Evolutionary conservation across 2,329 filamentous ascomycete genomes (phyloP).

Genomic region (Fusarium sp.): DNA sequence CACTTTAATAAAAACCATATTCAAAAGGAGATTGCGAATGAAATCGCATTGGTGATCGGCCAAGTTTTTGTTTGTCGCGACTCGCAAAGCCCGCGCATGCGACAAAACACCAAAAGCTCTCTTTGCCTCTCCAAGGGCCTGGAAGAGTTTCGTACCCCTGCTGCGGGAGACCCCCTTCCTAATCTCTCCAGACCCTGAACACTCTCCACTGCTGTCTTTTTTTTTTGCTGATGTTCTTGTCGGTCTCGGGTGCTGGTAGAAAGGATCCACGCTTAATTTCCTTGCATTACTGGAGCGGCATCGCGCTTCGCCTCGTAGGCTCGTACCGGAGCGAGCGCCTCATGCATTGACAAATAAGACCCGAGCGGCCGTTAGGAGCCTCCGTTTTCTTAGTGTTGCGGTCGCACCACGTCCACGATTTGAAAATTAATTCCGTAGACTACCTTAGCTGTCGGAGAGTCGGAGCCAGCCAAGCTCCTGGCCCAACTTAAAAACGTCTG

Average conservation of each 20-base stretch:
- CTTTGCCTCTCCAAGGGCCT: conserved; percentile 10
- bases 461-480: conserved; percentile 23
- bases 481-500: conserved; percentile 9
- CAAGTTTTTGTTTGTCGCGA: conserved; percentile 16
- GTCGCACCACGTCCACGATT: neutral
- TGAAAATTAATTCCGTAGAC: conserved; percentile 2
- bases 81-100: conserved; percentile 9
- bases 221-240: conserved; percentile 21
- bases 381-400: conserved; percentile 8
- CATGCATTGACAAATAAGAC: conserved; percentile 25
- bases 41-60: conserved; percentile 26
- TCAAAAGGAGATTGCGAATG: conserved; percentile 24
- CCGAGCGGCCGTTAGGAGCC: conserved; percentile 29
- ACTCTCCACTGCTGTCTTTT: conserved; percentile 18
- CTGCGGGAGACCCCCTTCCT: conserved; percentile 37
- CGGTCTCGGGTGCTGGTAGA: conserved; percentile 17
- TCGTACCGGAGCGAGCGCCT: conserved; percentile 22
- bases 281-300: conserved; percentile 26
- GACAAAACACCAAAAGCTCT: neutral
- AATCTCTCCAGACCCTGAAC: conserved; percentile 44
- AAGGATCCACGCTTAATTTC: conserved; percentile 34
- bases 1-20: conserved; percentile 1
- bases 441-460: conserved; percentile 30
- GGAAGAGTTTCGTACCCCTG: conserved; percentile 44
- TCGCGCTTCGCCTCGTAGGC: conserved; percentile 27